Percentiles rank a stretch among this genome's conserved stretches.
Conservation (phyloP, 1,139 yeast species). For the Hemisphaericaspora xylofermentans region DNA sequence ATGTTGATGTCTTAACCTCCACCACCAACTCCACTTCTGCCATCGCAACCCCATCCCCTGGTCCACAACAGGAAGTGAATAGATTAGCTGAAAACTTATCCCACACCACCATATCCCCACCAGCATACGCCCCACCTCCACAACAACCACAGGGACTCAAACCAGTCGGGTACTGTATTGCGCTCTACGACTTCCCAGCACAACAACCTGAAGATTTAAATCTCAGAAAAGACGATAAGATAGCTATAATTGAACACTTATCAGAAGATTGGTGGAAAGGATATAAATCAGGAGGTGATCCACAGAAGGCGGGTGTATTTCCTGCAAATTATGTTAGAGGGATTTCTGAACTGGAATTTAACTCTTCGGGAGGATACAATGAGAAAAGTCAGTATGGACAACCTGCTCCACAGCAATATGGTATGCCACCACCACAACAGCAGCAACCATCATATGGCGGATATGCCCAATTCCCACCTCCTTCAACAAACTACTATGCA, state of each 20-base stretch:
- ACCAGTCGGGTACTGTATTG: conserved; percentile 52
- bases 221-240: conserved; percentile 63
- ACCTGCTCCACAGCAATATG: conserved; percentile 12
- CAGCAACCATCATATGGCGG: conserved; percentile 39
- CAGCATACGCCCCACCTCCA: conserved; percentile 19
- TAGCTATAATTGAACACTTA: conserved; percentile 69
- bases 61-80: conserved; percentile 11
- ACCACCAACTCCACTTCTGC: conserved; percentile 10
- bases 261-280: conserved; percentile 96
- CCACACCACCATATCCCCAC: conserved; percentile 21
- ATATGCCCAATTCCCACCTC: conserved; percentile 54
- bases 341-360: conserved; percentile 37
- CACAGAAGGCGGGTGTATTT: conserved; percentile 73
- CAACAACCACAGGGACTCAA: conserved; percentile 18
- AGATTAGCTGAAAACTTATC: conserved; percentile 23
- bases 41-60: conserved; percentile 8
- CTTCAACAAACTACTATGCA: conserved; percentile 42
- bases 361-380: conserved; percentile 8
- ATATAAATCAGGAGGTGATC: conserved; percentile 34
- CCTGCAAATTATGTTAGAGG: conserved; percentile 81
- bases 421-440: conserved; percentile 16
- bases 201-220: conserved; percentile 74
- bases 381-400: conserved; percentile 9
- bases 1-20: conserved; percentile 36
- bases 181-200: conserved; percentile 63